A percentile compares a stretch with the other conserved stretches of the same genome.
phyloP scores from a whole-genome alignment of 768 basidiomycete species.

The Strobilomyces confusus region DNA sequence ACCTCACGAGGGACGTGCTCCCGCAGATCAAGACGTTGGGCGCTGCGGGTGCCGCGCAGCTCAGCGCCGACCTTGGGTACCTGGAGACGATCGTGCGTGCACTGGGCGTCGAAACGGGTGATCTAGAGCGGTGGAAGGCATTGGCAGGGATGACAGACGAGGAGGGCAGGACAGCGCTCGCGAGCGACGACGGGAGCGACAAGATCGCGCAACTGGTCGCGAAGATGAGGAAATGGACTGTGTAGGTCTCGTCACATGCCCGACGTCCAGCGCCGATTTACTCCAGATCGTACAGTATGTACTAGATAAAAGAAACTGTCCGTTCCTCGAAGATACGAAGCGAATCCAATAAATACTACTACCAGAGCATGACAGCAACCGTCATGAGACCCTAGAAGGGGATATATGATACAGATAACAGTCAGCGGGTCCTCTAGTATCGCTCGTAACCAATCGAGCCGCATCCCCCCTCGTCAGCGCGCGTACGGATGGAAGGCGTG shows the following conservation, averaged over 20 bases:
- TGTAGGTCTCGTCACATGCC: background rate
- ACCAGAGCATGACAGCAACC: slow-evolving; percentile 9
- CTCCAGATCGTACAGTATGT: slow-evolving; percentile 6
- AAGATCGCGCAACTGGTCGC: slow-evolving; percentile 20
- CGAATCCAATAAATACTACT: slow-evolving; percentile 12
- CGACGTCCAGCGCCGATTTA: background rate
- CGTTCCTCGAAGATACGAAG: background rate
- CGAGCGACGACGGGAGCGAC: slow-evolving; percentile 19
- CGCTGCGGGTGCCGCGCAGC: slow-evolving; percentile 70
- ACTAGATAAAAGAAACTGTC: background rate
- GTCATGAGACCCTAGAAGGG: slow-evolving; percentile 14
- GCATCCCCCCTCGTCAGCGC: slow-evolving; percentile 30
- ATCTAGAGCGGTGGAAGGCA: slow-evolving; percentile 76
- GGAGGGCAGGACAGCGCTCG: slow-evolving; percentile 26
- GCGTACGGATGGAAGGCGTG: slow-evolving; percentile 66
- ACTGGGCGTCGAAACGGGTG: slow-evolving; percentile 82
- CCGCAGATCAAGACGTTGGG: slow-evolving; percentile 67
- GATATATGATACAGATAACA: slow-evolving; percentile 31
- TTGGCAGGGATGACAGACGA: slow-evolving; percentile 59
- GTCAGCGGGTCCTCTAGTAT: background rate
- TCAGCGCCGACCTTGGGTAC: slow-evolving; percentile 84
- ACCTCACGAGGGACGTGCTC: slow-evolving; percentile 67
- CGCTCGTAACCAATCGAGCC: background rate
- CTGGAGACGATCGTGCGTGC: slow-evolving; percentile 87
- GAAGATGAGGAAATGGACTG: slow-evolving; percentile 32